Evolutionary conservation across 176 grass and related monocot genomes (phyloP), one percentile per base, ranked within the genome.

Genomic region (Musa troglodytarum): DNA sequence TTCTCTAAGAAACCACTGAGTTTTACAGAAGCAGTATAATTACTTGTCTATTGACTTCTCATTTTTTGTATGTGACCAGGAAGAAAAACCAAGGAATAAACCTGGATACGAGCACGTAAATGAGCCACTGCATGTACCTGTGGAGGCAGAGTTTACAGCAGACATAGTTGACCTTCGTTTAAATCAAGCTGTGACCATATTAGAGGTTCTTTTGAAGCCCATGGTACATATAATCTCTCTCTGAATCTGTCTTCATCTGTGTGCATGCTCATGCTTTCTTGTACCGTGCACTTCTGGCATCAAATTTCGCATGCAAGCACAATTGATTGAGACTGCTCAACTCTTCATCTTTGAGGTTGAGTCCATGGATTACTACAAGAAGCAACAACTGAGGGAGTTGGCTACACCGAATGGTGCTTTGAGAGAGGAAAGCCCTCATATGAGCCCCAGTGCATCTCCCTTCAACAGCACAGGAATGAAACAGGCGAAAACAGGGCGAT

Each of bases 351-450:
- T 62, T 76, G 76, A 99, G 95, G 95, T 94, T 11, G 95, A 99
- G 78, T 89, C 90, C n/a, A 92, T 94, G 86, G 95, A 99, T 77
- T 99, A 89, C 82, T 94, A 94, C 76, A 99, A 94, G 82, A 94
- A 99, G 71, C 91, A 99, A 74, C 95, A 99, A 28, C 69, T 99
- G 69, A 92, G 88, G 77, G 95, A 99, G 73, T 80, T 99, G 50
- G 95, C 95, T 9, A 99, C 94, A 82, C 76, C 92, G 65, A 99
- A 99, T 20, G 95, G 95, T 70, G 94, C 91, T 2, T 74, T 99
- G 69, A 92, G 95, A 72, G 95, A 99, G 79, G 88, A 99, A 71
- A 99, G 88, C 79, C 91, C 91, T 25, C 89, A 89, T 64, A 85
- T 99, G 62, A 99, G 91, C 61, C 91, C 91, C 1, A 94, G 95